Base-by-base conservation (phyloP, 1,284 basidiomycete species). In the Austroboletus niveus region DNA sequence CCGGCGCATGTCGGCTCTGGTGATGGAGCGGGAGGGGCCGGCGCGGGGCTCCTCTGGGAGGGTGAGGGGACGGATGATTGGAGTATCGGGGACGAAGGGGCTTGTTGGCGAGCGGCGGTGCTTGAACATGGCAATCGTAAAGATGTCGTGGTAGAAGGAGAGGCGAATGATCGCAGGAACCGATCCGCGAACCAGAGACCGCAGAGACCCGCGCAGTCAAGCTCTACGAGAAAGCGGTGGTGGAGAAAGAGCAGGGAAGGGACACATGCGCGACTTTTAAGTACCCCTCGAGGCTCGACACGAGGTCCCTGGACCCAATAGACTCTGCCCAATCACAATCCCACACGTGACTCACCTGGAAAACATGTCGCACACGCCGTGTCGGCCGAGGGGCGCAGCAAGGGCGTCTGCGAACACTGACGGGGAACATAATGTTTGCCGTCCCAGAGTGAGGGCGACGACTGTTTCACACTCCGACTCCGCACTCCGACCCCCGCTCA, bases 41-140 rank as follows among this genome's bases (percentile, higher is more conserved):
- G 40, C 31, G 50, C 50, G 57, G 42, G 51, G 60, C 43, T 68
- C 58, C 42, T 69, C 67, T 43, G 63, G 60, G 29, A 66, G 62
- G 17, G 69, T 60, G 22, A 69, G 60, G 38, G 65, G 47, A 63
- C 66, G 29, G 59, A 69, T 10, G 54, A 57, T 52, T 66, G 74
- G 62, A 0, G 62, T 68, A 34, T n/a, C 32, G 0, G 62, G 45
- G 63, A 71, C 45, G 61, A 58, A 55, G 12, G 31, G 4, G 46
- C 60, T 60, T 17, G 55, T 44, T 24, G 60, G 53, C 8, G 65
- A 49, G 49, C 61, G 68, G 45, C 61, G 54, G 48, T 51, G 65
- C 56, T 64, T 67, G 57, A 44, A 66, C 61, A 59, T 66, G 63
- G 64, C 48, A 61, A 47, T 64, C 62, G 65, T 64, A 49, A 62